phyloP scores from a whole-genome alignment of 306 rosid genomes.

The Carpinus viminea region DNA sequence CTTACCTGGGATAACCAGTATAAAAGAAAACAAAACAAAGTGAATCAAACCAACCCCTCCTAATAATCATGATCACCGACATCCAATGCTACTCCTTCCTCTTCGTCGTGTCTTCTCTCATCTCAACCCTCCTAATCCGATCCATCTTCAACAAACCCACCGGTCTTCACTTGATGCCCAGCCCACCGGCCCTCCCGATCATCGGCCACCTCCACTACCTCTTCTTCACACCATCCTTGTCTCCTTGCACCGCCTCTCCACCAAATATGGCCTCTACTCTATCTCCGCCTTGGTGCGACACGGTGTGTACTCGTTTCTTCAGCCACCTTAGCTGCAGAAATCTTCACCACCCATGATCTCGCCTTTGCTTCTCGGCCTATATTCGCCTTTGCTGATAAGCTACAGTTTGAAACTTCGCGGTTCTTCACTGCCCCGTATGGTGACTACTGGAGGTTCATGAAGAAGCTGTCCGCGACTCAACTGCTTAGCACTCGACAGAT shows the following conservation, averaged over 20 bases:
- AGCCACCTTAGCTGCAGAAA: conserved; percentile 34
- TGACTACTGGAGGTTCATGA: conserved; percentile 59
- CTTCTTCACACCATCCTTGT: conserved; percentile 35
- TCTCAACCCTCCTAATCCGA: neutral
- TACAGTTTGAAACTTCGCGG: conserved; percentile 41
- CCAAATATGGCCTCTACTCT: conserved; percentile 39
- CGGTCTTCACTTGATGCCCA: conserved; percentile 20
- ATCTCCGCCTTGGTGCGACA: conserved; percentile 41
- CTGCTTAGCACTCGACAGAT: conserved; percentile 34
- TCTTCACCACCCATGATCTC: conserved; percentile 47
- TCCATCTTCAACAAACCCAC: neutral
- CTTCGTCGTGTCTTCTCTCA: neutral
- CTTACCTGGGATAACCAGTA: no score
- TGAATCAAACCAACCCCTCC: no score
- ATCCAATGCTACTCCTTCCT: neutral
- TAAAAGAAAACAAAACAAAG: no score
- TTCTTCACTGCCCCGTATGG: conserved; percentile 52
- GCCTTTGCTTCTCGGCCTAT: conserved; percentile 42
- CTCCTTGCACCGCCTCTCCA: conserved; percentile 37
- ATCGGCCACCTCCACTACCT: conserved; percentile 44
- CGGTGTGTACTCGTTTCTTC: conserved; percentile 43
- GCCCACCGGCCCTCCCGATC: conserved; percentile 40
- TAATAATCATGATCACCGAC: neutral
- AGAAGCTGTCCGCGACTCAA: conserved; percentile 43
- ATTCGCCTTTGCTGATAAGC: conserved; percentile 42